Evolutionary conservation across 192 early-diverging fungal genomes (phyloP).

Genomic region (Umbelopsis sp.): DNA sequence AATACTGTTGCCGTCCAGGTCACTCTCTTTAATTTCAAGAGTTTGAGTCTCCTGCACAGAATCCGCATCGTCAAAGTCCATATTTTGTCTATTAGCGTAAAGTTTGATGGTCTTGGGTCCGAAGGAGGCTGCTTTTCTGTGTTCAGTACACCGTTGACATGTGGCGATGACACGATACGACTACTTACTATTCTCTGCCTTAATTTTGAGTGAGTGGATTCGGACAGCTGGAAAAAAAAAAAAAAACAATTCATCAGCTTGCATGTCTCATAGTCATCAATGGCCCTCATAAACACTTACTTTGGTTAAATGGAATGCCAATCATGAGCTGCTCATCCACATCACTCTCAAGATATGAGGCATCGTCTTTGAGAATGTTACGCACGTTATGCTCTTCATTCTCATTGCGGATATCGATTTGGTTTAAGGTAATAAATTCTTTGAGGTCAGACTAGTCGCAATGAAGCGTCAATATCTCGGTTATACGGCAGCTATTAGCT

Average conservation of each 20-base stretch:
- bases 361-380: slow-evolving; percentile 76
- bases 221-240: slow-evolving; percentile 55
- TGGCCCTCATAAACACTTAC: slow-evolving; percentile 20
- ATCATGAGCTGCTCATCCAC: slow-evolving; percentile 95
- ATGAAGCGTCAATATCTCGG: not conserved
- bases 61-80: slow-evolving; percentile 91
- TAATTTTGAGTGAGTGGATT: slow-evolving; percentile 68
- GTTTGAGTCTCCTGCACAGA: slow-evolving; percentile 73
- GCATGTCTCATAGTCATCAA: not conserved
- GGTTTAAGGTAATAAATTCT: slow-evolving; percentile 64
- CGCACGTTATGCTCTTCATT: slow-evolving; percentile 72
- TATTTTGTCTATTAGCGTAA: slow-evolving; percentile 78
- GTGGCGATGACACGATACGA: not conserved
- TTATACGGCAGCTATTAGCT: too few species aligned
- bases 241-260: not conserved
- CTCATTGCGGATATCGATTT: slow-evolving; percentile 88
- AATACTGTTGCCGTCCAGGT: slow-evolving; percentile 68
- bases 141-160: not conserved
- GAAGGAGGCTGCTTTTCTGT: slow-evolving; percentile 44
- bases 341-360: slow-evolving; percentile 82
- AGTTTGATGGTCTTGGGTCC: slow-evolving; percentile 89
- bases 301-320: slow-evolving; percentile 85
- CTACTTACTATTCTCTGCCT: slow-evolving; percentile 30
- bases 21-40: slow-evolving; percentile 69
- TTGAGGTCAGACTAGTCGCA: slow-evolving; percentile 59